phyloP scores from a whole-genome alignment of 805 yeast genomes.

The Sugiyamaella qingdaonensis region DNA sequence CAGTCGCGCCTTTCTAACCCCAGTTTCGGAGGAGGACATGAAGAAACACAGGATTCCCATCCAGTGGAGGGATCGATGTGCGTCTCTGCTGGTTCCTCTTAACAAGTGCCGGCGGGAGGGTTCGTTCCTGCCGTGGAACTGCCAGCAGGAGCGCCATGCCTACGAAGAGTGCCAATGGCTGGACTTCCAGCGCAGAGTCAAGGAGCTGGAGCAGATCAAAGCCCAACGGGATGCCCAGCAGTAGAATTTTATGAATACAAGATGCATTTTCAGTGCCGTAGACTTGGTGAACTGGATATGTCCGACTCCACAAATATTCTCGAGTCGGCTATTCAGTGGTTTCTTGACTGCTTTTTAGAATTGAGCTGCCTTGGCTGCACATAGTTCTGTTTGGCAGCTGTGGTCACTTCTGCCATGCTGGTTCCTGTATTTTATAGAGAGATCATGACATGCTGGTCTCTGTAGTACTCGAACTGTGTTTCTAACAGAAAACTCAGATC shows the following conservation, averaged over 20 bases:
- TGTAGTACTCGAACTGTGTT: too few species aligned
- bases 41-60: constrained; percentile 73
- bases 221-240: constrained; percentile 28
- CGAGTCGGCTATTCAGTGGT: too few species aligned
- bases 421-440: too few species aligned
- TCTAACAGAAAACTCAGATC: too few species aligned
- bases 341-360: too few species aligned
- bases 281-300: too few species aligned
- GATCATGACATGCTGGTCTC: too few species aligned
- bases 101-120: constrained; percentile 59
- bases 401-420: too few species aligned
- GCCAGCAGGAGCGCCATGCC: constrained; percentile 70
- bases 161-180: constrained; percentile 83
- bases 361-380: too few species aligned
- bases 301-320: too few species aligned
- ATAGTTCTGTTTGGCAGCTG: too few species aligned
- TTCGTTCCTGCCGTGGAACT: constrained; percentile 62
- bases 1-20: background rate
- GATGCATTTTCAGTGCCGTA: too few species aligned
- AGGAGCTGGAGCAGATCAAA: constrained; percentile 60
- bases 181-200: constrained; percentile 76
- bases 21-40: constrained; percentile 80
- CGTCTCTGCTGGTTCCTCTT: constrained; percentile 55
- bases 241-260: background rate
- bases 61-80: constrained; percentile 81